Conservation (phyloP, 2,329 filamentous ascomycete genomes). For the Gnomoniopsis smithogilvyi region DNA sequence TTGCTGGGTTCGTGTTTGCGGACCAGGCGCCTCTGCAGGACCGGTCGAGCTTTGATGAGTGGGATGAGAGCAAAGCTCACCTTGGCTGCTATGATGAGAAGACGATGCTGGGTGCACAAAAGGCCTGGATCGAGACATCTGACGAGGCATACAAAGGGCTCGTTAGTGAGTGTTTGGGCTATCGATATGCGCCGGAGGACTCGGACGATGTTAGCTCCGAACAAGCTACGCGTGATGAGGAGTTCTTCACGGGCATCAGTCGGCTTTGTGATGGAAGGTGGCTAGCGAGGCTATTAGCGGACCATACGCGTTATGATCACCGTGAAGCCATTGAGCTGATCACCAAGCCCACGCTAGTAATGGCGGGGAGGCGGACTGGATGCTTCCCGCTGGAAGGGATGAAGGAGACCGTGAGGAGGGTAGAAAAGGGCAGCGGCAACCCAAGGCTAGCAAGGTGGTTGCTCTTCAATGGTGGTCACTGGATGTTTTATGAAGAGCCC, state of each 20-base stretch:
- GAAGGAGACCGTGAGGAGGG: slow-evolving; percentile 31
- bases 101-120: slow-evolving; percentile 31
- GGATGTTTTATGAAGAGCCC: slow-evolving; percentile 39
- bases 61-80: slow-evolving; percentile 31
- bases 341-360: slow-evolving; percentile 31
- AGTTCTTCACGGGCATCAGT: slow-evolving; percentile 33
- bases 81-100: slow-evolving; percentile 35
- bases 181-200: slow-evolving; percentile 26
- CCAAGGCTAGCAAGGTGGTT: slow-evolving; percentile 24
- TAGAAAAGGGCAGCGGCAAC: slow-evolving; percentile 22
- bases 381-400: slow-evolving; percentile 37
- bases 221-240: slow-evolving; percentile 27
- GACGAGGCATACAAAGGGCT: slow-evolving; percentile 28
- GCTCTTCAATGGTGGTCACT: slow-evolving; percentile 35
- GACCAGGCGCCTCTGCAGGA: slow-evolving; percentile 40
- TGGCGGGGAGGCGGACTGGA: slow-evolving; percentile 33
- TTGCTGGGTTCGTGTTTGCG: slow-evolving; percentile 34
- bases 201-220: slow-evolving; percentile 24
- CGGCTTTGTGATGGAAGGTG: slow-evolving; percentile 32
- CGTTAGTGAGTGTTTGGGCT: slow-evolving; percentile 34
- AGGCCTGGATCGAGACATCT: slow-evolving; percentile 23
- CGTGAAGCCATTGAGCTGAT: slow-evolving; percentile 36
- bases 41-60: slow-evolving; percentile 28
- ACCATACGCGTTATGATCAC: slow-evolving; percentile 40
- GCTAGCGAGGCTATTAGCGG: slow-evolving; percentile 34